Conservation (phyloP, 192 early-diverging fungal species). For the Fimicolochytrium jonesii region DNA sequence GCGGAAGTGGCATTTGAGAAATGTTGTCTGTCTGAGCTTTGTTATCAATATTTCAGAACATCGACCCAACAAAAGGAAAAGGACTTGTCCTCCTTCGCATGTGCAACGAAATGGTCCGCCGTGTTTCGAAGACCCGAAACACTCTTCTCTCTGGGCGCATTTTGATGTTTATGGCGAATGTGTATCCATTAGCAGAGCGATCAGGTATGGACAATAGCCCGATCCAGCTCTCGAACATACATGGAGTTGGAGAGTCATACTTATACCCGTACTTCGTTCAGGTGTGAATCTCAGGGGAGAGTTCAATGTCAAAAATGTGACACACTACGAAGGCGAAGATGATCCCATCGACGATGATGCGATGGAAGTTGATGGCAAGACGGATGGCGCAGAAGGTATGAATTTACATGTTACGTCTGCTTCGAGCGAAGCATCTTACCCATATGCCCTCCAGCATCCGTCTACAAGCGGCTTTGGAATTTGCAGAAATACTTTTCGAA, state of each 20-base stretch:
- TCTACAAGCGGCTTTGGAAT: constrained; percentile 77
- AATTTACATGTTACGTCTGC: too few species aligned
- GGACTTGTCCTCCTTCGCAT: constrained; percentile 74
- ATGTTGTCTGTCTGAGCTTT: too few species aligned
- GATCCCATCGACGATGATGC: constrained; percentile 27
- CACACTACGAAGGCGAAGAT: constrained; percentile 36
- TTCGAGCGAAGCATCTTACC: too few species aligned
- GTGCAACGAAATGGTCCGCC: constrained; percentile 85
- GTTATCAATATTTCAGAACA: constrained; percentile 39
- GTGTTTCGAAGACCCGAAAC: constrained; percentile 80
- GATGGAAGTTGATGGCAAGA: constrained; percentile 38
- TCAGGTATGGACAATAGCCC: constrained; percentile 45
- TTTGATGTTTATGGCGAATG: constrained; percentile 78
- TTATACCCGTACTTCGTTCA: neutral
- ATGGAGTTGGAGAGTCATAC: too few species aligned
- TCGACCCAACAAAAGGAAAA: constrained; percentile 76
- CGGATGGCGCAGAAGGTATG: too few species aligned
- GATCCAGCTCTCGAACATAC: neutral
- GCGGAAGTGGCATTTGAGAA: neutral
- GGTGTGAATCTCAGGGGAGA: constrained; percentile 87
- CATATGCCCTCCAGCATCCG: too few species aligned
- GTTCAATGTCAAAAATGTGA: constrained; percentile 70
- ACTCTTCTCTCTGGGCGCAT: constrained; percentile 84
- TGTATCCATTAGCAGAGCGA: constrained; percentile 80
- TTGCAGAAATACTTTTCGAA: constrained; percentile 73